Evolutionary conservation across 352 stramenopile species (phyloP).

Genomic region (Pythium aphanidermatum): DNA sequence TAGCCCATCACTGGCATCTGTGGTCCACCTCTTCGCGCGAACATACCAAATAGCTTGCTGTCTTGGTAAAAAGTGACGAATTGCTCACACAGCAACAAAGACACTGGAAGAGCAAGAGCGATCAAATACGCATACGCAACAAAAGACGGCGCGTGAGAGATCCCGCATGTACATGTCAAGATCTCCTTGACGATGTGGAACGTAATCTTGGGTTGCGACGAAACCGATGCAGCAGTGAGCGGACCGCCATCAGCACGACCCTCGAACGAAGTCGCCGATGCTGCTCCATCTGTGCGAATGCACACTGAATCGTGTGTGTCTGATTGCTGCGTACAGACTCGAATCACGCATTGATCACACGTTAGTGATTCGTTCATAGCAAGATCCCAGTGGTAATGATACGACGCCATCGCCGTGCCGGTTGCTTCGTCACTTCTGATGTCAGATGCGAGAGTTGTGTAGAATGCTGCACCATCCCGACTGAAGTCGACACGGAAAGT

Average conservation of each 20-base stretch:
- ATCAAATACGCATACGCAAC: conserved; percentile 38
- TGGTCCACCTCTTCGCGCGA: conserved; percentile 29
- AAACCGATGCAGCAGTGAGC: neutral
- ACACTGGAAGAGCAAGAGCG: conserved; percentile 28
- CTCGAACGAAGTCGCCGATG: neutral
- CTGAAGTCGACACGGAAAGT: conserved; percentile 43
- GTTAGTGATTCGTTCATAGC: conserved; percentile 28
- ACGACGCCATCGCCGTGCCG: conserved; percentile 9
- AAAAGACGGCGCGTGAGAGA: conserved; percentile 30
- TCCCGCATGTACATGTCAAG: conserved; percentile 40
- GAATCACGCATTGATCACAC: conserved; percentile 41
- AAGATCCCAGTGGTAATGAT: conserved; percentile 44
- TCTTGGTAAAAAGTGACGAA: conserved; percentile 62
- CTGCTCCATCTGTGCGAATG: conserved; percentile 39
- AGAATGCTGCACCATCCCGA: conserved; percentile 28
- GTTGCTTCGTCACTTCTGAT: conserved; percentile 9
- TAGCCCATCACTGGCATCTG: conserved; percentile 23
- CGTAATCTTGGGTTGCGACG: conserved; percentile 19
- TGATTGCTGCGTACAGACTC: conserved; percentile 25
- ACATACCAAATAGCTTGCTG: conserved; percentile 36
- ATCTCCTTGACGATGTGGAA: conserved; percentile 51
- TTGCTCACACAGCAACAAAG: conserved; percentile 37
- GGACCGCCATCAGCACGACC: neutral
- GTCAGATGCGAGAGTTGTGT: conserved; percentile 7
- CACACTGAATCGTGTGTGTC: conserved; percentile 23